phyloP scores from a whole-genome alignment of 2,329 filamentous ascomycete species.

The Plenodomus lindquistii region DNA sequence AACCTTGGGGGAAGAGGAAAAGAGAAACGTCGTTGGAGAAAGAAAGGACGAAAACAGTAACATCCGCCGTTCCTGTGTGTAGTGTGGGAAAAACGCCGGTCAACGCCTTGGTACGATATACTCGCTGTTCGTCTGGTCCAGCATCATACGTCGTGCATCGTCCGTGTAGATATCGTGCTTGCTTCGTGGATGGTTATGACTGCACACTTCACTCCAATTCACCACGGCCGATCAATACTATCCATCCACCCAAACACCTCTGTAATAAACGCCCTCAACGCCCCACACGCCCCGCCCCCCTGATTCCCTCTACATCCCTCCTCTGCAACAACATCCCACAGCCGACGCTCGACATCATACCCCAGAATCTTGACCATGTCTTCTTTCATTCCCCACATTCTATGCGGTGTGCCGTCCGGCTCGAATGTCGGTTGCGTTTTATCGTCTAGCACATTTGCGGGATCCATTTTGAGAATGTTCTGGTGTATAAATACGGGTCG shows the following conservation, averaged over 20 bases:
- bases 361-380: conserved; percentile 20
- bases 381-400: conserved; percentile 26
- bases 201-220: neutral
- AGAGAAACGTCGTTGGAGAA: too few relatives aligned
- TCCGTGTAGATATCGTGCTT: too few relatives aligned
- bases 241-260: conserved; percentile 22
- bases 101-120: too few relatives aligned
- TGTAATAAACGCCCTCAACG: conserved; percentile 11
- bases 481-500: conserved; percentile 27
- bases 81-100: too few relatives aligned
- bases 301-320: conserved; percentile 23
- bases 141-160: too few relatives aligned
- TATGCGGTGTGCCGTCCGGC: conserved; percentile 9
- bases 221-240: conserved; percentile 7
- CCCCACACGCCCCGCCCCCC: conserved; percentile 12
- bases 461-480: conserved; percentile 24
- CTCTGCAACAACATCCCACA: conserved; percentile 28
- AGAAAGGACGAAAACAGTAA: too few relatives aligned
- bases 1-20: too few relatives aligned
- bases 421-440: conserved; percentile 6
- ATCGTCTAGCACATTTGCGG: conserved; percentile 12
- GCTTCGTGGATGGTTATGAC: neutral
- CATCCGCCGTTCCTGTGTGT: too few relatives aligned
- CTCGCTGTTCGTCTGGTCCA: too few relatives aligned
- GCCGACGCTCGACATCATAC: conserved; percentile 27